Percentiles rank a stretch among this genome's conserved stretches.
These are phyloP conservation scores for Colletotrichum tropicale DNA, from an alignment of 2,329 filamentous ascomycete genomes.

Conservation along the genomic window DNA sequence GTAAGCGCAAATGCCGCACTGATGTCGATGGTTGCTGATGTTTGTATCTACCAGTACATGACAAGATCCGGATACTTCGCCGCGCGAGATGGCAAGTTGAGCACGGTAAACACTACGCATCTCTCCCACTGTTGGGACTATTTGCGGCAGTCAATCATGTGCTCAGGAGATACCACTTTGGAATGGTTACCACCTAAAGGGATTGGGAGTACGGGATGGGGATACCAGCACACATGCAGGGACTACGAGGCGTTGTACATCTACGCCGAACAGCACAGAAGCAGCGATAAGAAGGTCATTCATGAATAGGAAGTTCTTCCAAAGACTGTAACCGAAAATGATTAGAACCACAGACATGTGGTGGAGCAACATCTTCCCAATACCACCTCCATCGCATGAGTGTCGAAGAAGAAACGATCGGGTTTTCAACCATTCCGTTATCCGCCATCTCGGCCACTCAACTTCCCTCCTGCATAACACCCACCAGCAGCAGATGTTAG, in stretches of 20 bases:
- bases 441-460: background rate
- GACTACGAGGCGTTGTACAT: slow-evolving; percentile 21
- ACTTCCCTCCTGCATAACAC: background rate
- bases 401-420: background rate
- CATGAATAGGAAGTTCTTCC: background rate
- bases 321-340: background rate
- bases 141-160: slow-evolving; percentile 49
- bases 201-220: slow-evolving; percentile 12
- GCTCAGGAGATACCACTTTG: slow-evolving; percentile 47
- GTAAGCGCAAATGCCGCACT: background rate
- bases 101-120: slow-evolving; percentile 27
- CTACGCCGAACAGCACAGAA: background rate
- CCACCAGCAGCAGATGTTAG: too few species aligned
- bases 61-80: background rate
- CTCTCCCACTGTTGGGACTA: slow-evolving; percentile 54
- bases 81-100: background rate
- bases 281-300: background rate
- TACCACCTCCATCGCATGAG: background rate
- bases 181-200: slow-evolving; percentile 32
- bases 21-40: background rate
- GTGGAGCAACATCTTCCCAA: background rate
- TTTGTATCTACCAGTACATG: background rate
- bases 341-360: background rate
- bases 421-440: background rate
- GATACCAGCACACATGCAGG: slow-evolving; percentile 25